Base-by-base conservation (phyloP, 441 rosid species). In the Gossypium davidsonii region DNA sequence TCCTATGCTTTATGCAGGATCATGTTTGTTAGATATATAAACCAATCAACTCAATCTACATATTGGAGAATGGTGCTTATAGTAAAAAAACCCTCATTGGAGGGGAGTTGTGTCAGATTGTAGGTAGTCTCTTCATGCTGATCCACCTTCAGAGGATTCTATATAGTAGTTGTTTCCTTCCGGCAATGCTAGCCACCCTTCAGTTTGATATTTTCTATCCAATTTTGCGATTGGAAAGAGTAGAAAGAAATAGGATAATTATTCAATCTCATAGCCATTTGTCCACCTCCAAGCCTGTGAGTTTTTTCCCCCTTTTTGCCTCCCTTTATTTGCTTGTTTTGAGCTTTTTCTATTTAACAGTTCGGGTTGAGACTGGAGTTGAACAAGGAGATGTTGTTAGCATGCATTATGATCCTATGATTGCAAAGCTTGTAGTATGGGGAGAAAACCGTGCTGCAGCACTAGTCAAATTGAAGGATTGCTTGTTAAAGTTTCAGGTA, bases 391-490 rank as follows among this genome's bases (percentile, higher is more conserved):
- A 94, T 79, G 81, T 82, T 77, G 94, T 94, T 72, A 92, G 93
- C 91, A 90, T 92, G 99, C 98, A 94, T 78, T 94, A 94, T 78
- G 99, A 94, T 87, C 99, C 99, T 60, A 92, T 94, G 98, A 94
- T 92, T 82, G 99, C 98, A 39, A 92, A 94, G 85, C 99, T 94
- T 82, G 97, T 92, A 58, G 98, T 91, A 57, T 87, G 91, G 93
- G 99, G 93, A 72, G 93, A 92, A 78, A 89, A 85, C 71, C 93
- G 96, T 58, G 76, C 85, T 26, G 90, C 92, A 52, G 99, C 99
- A 70, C 79, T 92, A 74, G 83, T 90, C 83, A 94, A 92, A 82
- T 82, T 92, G 77, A 94, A 85, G 87, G 91, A 94, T 86, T 87
- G 90, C 82, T 80, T 94, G 80, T 90, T 89, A 18, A 87, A 89